Base-by-base conservation (phyloP, 805 yeast genomes). In the Cyberlindnera mycetangii region DNA sequence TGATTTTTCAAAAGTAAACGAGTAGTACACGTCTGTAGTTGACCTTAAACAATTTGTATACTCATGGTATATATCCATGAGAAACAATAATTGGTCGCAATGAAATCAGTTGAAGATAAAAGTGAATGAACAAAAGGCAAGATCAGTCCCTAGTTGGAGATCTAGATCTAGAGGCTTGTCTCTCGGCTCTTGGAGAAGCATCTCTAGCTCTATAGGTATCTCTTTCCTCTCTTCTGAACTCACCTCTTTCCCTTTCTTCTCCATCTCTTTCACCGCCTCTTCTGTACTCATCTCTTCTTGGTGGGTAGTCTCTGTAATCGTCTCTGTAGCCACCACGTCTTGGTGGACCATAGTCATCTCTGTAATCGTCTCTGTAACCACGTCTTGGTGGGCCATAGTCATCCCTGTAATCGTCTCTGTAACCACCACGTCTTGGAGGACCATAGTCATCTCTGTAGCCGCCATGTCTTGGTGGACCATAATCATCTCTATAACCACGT, bases 81-180 rank as follows among this genome's bases (percentile, higher is more conserved):
- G n/a, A n/a, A n/a, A n/a, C n/a, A n/a, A n/a, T n/a, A n/a, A n/a
- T n/a, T n/a, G n/a, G n/a, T n/a, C n/a, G n/a, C n/a, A n/a, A n/a
- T n/a, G n/a, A n/a, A n/a, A n/a, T n/a, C n/a, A n/a, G n/a, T n/a
- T n/a, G n/a, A n/a, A n/a, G n/a, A n/a, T n/a, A n/a, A n/a, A n/a
- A 31, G 20, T 12, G 16, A 30, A n/a, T 16, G 28, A 25, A 25
- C n/a, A 25, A 5, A 25, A 25, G 12, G 10, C 25, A 25, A 5
- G 14, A 10, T 35, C 16, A 35, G 14, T 35, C 42, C 32, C 42
- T 39, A 10, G 38, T 44, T 50, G 65, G 65, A 17, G 62, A 56
- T 58, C 64, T 60, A 14, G 64, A 59, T 58, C 62, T 58, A 14
- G 60, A 54, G 17, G 49, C 41, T 19, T 45, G 48, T 52, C 61